These are phyloP conservation scores for Chrysoporthe austroafricana DNA, from an alignment of 2,329 filamentous ascomycete species.

Conservation along the genomic window DNA sequence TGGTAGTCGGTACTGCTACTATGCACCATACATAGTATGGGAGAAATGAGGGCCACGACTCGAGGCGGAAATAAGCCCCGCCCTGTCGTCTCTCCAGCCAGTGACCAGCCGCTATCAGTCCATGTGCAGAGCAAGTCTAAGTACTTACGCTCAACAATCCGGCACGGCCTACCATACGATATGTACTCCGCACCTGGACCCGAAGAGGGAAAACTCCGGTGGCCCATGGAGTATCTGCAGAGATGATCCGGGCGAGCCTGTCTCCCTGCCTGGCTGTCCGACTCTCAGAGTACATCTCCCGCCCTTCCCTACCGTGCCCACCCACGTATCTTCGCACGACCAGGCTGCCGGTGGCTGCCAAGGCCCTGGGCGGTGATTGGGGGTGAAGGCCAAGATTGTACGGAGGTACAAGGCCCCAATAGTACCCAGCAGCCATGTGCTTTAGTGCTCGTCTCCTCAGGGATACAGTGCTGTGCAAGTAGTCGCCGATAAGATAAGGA, in stretches of 20 bases:
- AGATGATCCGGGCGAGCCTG: neutral
- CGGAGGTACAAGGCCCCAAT: too few relatives aligned
- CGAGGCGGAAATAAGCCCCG: neutral
- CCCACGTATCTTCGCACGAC: too few relatives aligned
- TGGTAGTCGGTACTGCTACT: neutral
- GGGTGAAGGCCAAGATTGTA: too few relatives aligned
- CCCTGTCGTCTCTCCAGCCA: neutral
- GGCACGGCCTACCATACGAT: neutral
- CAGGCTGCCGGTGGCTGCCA: too few relatives aligned
- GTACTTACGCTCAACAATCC: neutral
- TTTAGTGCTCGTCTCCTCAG: neutral
- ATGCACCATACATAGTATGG: neutral
- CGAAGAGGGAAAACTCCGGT: neutral
- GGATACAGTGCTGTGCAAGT: neutral
- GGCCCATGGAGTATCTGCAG: neutral
- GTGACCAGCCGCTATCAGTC: too few relatives aligned
- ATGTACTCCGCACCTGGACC: neutral
- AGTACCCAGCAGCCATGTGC: neutral
- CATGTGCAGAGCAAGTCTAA: too few relatives aligned
- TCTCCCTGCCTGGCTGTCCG: neutral
- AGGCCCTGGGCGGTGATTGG: too few relatives aligned
- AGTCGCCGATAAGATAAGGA: conserved; percentile 11
- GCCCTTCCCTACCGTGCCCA: neutral
- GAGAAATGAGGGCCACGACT: neutral
- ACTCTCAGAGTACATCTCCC: neutral